Evolutionary conservation across 176 grass and related monocot species (phyloP), one percentile per base, ranked within the genome.

Genomic region (Triticum monococcum): DNA sequence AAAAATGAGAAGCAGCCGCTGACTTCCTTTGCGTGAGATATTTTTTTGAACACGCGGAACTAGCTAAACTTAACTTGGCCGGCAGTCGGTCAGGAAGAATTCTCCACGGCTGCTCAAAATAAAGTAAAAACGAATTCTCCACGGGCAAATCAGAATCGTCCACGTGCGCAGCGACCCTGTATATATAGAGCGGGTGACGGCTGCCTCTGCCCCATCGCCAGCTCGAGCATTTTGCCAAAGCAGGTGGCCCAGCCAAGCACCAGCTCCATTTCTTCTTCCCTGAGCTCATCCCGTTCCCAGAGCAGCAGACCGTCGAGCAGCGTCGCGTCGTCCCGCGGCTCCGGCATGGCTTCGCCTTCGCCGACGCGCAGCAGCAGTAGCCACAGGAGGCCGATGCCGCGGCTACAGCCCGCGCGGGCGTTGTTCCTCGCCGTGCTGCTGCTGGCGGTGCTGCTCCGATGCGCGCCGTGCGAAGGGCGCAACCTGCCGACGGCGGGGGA

Each of bases 391-490:
- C 4, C 64, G 66, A 4, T 20, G 68, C 3, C 33, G 36, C 5
- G 16, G 0, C 50, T 54, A 25, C 70, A 3, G 73, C 32, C 22
- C 14, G 79, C 46, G 56, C 56, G 31, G 45, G 68, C 23, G 50
- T 50, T 50, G 57, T 78, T 76, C 37, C 61, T 91, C 24, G 11
- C 75, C 30, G 22, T 43, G 22, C 25, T 95, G 70, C 81, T 87
- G 75, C 48, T 46, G 45, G 3, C 85, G 20, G 33, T 91, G 20
- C 78, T 92, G 9, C 68, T 79, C 12, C 4, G 57, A 1, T 57
- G 83, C 14, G 37, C 38, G 56, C 59, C 67, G 32, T 88, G 81
- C 84, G 2, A 92, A 5, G 93, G 82, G 20, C 86, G 93, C 6
- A 79, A 79, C 68, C 40, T 90, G 48, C 30, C 54, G 56, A 10